Base-by-base conservation (phyloP, 208 protist species). In the Leishmania tarentolae region DNA sequence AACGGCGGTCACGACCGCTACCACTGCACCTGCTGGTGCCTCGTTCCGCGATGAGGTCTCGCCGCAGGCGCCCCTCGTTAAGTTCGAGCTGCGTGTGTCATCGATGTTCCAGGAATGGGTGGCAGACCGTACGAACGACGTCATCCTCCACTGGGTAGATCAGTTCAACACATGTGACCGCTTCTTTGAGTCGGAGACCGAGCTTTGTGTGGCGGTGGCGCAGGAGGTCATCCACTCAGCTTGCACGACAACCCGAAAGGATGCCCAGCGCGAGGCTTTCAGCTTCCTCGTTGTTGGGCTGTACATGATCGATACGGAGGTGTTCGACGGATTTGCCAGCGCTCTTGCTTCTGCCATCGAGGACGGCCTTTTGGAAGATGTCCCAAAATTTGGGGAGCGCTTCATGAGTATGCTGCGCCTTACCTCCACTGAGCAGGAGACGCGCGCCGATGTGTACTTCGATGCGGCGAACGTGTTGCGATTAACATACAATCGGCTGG, bases 381-480 rank as follows among this genome's bases (percentile, higher is more conserved):
- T 93, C 44, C 94, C 94, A 31, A 95, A 94, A 90, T 96, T 96
- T 88, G 87, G 87, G 44, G 92, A 96, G 82, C 94, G 94, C 66
- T 96, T 95, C 75, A 94, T 96, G 87, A 78, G 72, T 52, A 95
- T 98, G 89, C 88, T 98, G 84, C 85, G 88, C 15, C 86, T 94
- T 74, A 91, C 88, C 65, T 95, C 93, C n/a, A 87, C 86, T 37
- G 87, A 92, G 72, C 86, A 95, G 82, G 88, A 89, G 83, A 83
- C 82, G 57, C 86, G 79, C 56, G 89, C 86, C 47, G 91, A 98
- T 86, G 86, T 96, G 57, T 97, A 96, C 86, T 96, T 93, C 75
- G 92, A 97, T 80, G 87, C 93, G 3, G 92, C 90, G 19, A 90
- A 88, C 17, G 86, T 98, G 71, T 86, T 96, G 65, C 89, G 88